A percentile compares a stretch with the other conserved stretches of the same genome.
These are phyloP conservation scores for Coprinellus micaceus DNA, from an alignment of 768 basidiomycete species.

Conservation along the genomic window DNA sequence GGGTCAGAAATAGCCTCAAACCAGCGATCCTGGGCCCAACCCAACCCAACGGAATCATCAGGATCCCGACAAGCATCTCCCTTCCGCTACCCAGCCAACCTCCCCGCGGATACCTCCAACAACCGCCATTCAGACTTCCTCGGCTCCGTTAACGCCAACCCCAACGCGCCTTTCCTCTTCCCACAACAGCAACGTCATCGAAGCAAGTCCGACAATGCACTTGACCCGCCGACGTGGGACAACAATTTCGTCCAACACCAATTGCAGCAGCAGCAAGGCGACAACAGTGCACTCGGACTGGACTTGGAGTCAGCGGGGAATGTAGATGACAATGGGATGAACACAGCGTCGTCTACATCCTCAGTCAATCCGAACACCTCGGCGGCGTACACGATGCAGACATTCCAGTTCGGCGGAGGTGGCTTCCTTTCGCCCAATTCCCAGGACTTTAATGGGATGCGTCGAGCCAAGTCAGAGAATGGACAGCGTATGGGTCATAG, in stretches of 20 bases:
- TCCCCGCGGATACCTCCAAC: not conserved
- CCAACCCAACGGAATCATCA: not conserved
- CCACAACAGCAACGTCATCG: constrained; percentile 36
- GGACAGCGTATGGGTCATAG: constrained; percentile 44
- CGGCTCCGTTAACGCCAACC: constrained; percentile 1
- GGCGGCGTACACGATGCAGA: constrained; percentile 8
- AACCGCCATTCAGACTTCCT: not conserved
- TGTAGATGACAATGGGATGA: constrained; percentile 7
- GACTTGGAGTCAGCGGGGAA: not conserved
- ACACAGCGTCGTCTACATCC: constrained; percentile 37
- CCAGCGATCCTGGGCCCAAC: constrained; percentile 1
- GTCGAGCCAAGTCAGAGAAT: constrained; percentile 49
- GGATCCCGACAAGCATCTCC: constrained; percentile 8
- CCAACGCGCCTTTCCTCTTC: constrained; percentile 15
- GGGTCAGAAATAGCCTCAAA: constrained; percentile 2
- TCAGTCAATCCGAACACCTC: constrained; percentile 10
- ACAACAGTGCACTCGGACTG: constrained; percentile 1
- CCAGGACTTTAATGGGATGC: constrained; percentile 28
- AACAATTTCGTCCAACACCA: constrained; percentile 24
- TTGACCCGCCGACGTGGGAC: constrained; percentile 55
- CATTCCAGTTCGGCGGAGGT: constrained; percentile 28
- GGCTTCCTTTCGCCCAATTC: constrained; percentile 33
- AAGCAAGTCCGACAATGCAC: constrained; percentile 59
- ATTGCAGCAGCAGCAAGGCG: constrained; percentile 20
- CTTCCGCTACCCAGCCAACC: constrained; percentile 9